Conservation (phyloP, 768 basidiomycete genomes). For the Fomitopsis serialis region DNA sequence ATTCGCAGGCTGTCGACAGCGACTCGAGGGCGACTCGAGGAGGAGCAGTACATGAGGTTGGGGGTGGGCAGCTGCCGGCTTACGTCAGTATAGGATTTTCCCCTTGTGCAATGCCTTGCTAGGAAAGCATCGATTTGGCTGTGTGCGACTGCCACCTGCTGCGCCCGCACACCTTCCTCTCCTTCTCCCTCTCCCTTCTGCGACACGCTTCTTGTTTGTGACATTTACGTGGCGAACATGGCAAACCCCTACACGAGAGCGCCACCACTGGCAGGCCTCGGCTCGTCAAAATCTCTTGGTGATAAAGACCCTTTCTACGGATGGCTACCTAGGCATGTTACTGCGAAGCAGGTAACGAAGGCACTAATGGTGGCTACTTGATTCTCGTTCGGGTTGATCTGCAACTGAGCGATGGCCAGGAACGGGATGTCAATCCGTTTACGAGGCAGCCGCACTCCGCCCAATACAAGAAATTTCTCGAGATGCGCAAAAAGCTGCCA, state of each 20-base stretch:
- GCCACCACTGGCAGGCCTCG: conserved; percentile 9
- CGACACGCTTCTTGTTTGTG: too few species aligned
- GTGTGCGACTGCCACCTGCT: too few species aligned
- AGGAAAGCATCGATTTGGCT: too few species aligned
- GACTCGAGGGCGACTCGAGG: too few species aligned
- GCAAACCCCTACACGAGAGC: conserved; percentile 20
- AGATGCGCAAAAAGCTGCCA: conserved; percentile 80
- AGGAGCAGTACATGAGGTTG: too few species aligned
- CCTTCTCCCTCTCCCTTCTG: too few species aligned
- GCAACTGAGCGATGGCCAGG: conserved; percentile 34
- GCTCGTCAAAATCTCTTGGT: not conserved
- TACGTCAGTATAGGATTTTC: too few species aligned
- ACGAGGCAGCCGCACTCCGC: conserved; percentile 71
- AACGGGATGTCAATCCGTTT: conserved; percentile 83
- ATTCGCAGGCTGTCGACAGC: too few species aligned
- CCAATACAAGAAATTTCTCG: conserved; percentile 84
- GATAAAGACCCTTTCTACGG: conserved; percentile 21
- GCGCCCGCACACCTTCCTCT: too few species aligned
- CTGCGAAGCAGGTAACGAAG: conserved; percentile 15
- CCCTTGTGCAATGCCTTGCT: too few species aligned
- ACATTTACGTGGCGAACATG: not conserved
- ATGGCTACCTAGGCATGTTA: conserved; percentile 21
- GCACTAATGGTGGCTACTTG: conserved; percentile 20
- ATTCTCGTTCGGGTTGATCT: too few species aligned
- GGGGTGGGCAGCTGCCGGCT: too few species aligned